These are phyloP conservation scores for Trichosphaerium sp. DNA, from an alignment of 78 protist genomes.

Conservation along the genomic window DNA sequence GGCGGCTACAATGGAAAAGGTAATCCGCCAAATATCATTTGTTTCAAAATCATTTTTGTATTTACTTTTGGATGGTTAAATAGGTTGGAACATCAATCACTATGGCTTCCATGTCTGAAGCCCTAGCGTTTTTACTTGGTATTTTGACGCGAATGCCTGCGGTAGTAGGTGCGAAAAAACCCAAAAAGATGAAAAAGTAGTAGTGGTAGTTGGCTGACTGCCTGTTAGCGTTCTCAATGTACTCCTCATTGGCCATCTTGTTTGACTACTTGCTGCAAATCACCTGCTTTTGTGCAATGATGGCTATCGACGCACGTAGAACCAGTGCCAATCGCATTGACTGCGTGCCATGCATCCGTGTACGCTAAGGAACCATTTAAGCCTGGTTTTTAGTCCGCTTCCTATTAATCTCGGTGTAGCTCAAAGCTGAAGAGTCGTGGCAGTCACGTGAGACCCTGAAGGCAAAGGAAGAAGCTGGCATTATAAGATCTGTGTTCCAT, in stretches of 20 bases:
- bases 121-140: conserved; percentile 65
- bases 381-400: neutral
- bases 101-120: conserved; percentile 53
- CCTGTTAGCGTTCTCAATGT: conserved; percentile 52
- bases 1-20: conserved; percentile 26
- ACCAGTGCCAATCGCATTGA: conserved; percentile 16
- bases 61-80: too few species aligned
- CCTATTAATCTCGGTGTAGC: neutral
- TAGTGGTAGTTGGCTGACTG: too few species aligned
- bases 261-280: conserved; percentile 49
- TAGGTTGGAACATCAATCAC: conserved; percentile 66
- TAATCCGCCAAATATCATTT: too few species aligned
- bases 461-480: conserved; percentile 3
- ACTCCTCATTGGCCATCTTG: conserved; percentile 50
- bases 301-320: conserved; percentile 48
- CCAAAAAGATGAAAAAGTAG: too few species aligned
- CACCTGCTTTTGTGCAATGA: conserved; percentile 26
- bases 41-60: too few species aligned
- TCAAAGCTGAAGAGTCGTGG: neutral
- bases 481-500: conserved; percentile 6
- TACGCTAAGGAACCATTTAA: too few species aligned
- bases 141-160: conserved; percentile 65
- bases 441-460: neutral
- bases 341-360: conserved; percentile 35
- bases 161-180: too few species aligned